phyloP scores from a whole-genome alignment of 257 asterid species.

The Paraleonurus japonicus region DNA sequence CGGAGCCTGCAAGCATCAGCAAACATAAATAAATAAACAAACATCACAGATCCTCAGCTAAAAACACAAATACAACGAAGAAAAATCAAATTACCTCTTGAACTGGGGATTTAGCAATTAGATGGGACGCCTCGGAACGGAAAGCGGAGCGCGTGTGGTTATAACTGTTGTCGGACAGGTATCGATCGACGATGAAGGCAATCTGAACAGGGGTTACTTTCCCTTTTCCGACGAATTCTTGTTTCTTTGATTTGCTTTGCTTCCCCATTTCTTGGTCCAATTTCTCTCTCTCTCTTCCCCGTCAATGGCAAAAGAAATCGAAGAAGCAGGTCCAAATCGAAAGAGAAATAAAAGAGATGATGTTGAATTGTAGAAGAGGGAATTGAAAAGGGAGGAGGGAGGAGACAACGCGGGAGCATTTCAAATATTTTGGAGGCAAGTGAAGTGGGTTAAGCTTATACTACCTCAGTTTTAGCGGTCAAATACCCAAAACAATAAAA shows the following conservation, averaged over 20 bases:
- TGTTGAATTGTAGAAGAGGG: not conserved
- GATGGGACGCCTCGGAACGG: constrained; percentile 77
- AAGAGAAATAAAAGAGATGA: not conserved
- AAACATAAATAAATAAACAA: not conserved
- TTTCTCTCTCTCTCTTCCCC: not conserved
- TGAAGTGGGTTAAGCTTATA: too few relatives aligned
- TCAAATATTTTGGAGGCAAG: constrained; percentile 41
- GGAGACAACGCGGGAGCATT: constrained; percentile 49
- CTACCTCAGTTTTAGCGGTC: constrained; percentile 38
- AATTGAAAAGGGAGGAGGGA: constrained; percentile 13
- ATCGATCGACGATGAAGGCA: constrained; percentile 93
- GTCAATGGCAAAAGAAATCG: not conserved
- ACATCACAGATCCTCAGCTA: constrained; percentile 9
- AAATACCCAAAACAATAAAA: not conserved
- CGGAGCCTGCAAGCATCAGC: constrained; percentile 55
- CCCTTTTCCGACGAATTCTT: constrained; percentile 72
- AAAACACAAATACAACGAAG: not conserved
- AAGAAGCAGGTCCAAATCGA: constrained; percentile 16
- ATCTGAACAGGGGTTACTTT: constrained; percentile 79
- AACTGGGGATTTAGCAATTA: constrained; percentile 73
- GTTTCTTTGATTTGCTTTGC: constrained; percentile 56
- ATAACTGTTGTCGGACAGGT: constrained; percentile 65
- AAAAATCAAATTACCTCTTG: constrained; percentile 48
- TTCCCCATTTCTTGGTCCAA: constrained; percentile 42
- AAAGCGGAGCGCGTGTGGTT: constrained; percentile 58